Base-by-base conservation (phyloP, 1,284 basidiomycete species). In the Ganoderma sinense region DNA sequence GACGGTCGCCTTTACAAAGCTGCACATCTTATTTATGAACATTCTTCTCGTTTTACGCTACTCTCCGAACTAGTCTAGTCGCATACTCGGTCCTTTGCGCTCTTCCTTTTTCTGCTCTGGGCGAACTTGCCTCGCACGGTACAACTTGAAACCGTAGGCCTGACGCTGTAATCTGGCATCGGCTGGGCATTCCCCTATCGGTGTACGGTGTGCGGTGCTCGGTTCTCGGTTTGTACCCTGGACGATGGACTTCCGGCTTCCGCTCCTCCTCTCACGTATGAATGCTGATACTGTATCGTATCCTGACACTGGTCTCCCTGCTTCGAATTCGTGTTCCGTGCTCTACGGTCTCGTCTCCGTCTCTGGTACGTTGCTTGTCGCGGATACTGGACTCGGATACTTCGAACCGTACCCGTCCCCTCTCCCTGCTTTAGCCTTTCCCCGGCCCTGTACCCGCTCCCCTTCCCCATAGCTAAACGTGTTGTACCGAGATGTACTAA, bases 401-500 rank as follows among this genome's bases (percentile, higher is more conserved):
- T 36, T 2, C 3, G 2, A 20, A 45, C 43, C 20, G 43, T 45
- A 45, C 43, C 16, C 23, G 45, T 48, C 23, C 48, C 10, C 23
- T 33, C 31, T 18, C 31, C 8, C 14, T 33, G 6, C 33, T 10
- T 59, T n/a, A n/a, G n/a, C n/a, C n/a, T n/a, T n/a, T n/a, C n/a
- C n/a, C n/a, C n/a, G n/a, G n/a, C 18, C 5, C 13, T 13, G 31
- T 58, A 4, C 33, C 13, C 55, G 55, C 20, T 39, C n/a, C 14
- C 18, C 8, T n/a, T 8, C 14, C 4, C 18, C 31, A 7, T 4
- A 14, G 1, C n/a, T 36, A 8, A 2, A 7, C 14, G 1, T 62
- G 61, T 62, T 62, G 61, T 48, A 18, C 60, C n/a, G 60, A 41
- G 31, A 20, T 31, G 61, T 62, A 7, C 36, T 36, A 43, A 43